Evolutionary conservation across 306 rosid genomes (phyloP), one percentile per base, ranked within the genome.

Genomic region (Arachis hypogaea): DNA sequence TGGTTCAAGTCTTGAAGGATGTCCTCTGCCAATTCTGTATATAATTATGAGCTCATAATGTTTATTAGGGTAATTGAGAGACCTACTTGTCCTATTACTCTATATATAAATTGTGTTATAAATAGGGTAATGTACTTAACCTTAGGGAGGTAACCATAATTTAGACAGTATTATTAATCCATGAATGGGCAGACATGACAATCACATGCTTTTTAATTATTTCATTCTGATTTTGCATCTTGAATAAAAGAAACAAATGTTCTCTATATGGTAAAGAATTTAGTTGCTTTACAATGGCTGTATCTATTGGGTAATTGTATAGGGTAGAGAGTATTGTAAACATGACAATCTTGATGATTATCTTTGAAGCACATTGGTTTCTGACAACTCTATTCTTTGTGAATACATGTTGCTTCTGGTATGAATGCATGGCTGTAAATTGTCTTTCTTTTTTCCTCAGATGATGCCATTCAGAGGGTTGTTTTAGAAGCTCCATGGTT

Each of bases 401-500:
- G 56, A 12, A n/a, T 45, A 57, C 11, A 28, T 58, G 42, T 68
- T 50, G 28, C 33, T 50, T 30, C 33, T 68, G 59, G 2, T 50
- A 51, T 68, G 51, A 1, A 33, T 9, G 3, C 41, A 9, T 63
- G 7, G 4, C 38, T 33, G 38, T 33, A 4, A 33, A n/a, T 11
- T 46, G n/a, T 5, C 18, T 45, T 49, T 22, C 9, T 47, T 16
- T 43, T 18, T 30, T 11, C 30, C 49, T 72, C 69, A 78, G 82
- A 78, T 78, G 66, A 64, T 47, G 78, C 78, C 8, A 72, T 78
- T 72, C 82, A 72, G 69, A 58, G 46, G 59, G 4, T 40, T n/a
- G 82, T 78, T 57, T 30, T 78, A 46, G 78, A 57, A 58, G 78
- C 82, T 72, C 73, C 82, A 5, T 78, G 82, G 78, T 78, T 78